A percentile compares a stretch with the other conserved stretches of the same genome.
phyloP scores from a whole-genome alignment of 2,329 filamentous ascomycete species.

The Triangularia setosa region DNA sequence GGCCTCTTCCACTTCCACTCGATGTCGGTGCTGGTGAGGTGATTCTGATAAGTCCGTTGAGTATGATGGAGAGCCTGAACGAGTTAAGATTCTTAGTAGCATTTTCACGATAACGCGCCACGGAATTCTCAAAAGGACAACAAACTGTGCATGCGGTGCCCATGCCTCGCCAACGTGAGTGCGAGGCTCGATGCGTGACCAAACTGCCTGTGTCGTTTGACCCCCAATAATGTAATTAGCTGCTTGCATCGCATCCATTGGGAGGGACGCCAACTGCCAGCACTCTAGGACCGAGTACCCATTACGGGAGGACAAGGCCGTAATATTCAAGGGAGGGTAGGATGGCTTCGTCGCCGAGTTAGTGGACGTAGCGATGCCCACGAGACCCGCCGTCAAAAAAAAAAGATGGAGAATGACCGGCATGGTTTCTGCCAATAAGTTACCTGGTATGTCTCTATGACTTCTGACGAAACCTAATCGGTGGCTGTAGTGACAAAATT shows the following conservation, averaged over 20 bases:
- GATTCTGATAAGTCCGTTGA: conserved; percentile 34
- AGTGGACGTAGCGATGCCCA: background rate
- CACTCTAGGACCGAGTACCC: conserved; percentile 31
- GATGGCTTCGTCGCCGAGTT: background rate
- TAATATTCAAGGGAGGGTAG: conserved; percentile 28
- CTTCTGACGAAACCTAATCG: background rate
- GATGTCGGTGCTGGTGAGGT: conserved; percentile 27
- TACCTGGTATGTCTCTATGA: background rate
- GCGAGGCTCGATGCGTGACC: conserved; percentile 32
- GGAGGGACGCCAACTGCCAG: conserved; percentile 28
- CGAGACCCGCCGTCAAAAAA: background rate
- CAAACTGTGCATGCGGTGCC: conserved; percentile 32
- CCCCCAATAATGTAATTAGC: conserved; percentile 30
- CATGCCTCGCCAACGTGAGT: conserved; percentile 33
- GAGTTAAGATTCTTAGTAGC: background rate
- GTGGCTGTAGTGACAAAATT: background rate
- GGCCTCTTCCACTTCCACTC: background rate
- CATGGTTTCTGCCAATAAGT: background rate
- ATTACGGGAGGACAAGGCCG: conserved; percentile 28
- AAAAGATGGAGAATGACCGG: background rate
- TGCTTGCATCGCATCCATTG: conserved; percentile 30
- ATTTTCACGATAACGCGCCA: background rate
- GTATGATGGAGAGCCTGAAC: conserved; percentile 29
- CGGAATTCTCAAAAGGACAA: background rate
- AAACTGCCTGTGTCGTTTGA: conserved; percentile 28